Conservation (phyloP, 2,329 filamentous ascomycete genomes). For the Phyllosticta citriasiana region DNA sequence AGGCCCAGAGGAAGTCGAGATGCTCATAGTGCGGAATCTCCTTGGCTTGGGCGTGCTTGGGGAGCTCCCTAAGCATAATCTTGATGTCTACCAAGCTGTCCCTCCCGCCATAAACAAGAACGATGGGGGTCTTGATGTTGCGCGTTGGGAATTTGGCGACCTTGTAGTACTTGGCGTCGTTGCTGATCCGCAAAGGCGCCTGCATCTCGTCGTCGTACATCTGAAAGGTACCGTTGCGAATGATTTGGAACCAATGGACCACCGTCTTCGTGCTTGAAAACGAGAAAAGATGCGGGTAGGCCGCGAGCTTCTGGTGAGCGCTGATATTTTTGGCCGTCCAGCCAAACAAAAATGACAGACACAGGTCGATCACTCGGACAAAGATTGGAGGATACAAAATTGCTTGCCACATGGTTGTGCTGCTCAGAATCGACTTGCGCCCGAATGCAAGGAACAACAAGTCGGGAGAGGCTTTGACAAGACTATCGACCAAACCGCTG, state of each 20-base stretch:
- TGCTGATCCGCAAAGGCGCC: conserved; percentile 60
- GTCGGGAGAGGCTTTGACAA: conserved; percentile 87
- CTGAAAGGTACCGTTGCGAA: conserved; percentile 89
- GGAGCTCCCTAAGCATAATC: conserved; percentile 82
- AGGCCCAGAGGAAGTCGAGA: conserved; percentile 90
- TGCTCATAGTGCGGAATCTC: conserved; percentile 92
- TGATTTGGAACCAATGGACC: conserved; percentile 99
- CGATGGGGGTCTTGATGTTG: conserved; percentile 93
- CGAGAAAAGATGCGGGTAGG: conserved; percentile 91
- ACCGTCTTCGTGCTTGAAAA: conserved; percentile 95
- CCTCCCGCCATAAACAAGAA: conserved; percentile 84
- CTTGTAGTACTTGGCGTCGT: conserved; percentile 79
- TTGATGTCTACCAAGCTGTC: conserved; percentile 92
- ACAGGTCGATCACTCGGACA: conserved; percentile 73
- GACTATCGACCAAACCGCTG: conserved; percentile 81
- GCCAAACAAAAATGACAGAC: conserved; percentile 74
- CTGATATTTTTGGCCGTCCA: conserved; percentile 83
- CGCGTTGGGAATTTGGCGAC: conserved; percentile 92
- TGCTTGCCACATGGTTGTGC: conserved; percentile 94
- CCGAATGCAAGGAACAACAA: conserved; percentile 91
- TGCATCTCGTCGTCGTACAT: conserved; percentile 97
- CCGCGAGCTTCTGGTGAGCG: conserved; percentile 80
- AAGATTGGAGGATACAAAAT: conserved; percentile 93
- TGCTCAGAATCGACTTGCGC: conserved; percentile 79
- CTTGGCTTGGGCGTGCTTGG: conserved; percentile 71